phyloP scores from a whole-genome alignment of 2,329 filamentous ascomycete genomes.

The Cyanodermella asteris region DNA sequence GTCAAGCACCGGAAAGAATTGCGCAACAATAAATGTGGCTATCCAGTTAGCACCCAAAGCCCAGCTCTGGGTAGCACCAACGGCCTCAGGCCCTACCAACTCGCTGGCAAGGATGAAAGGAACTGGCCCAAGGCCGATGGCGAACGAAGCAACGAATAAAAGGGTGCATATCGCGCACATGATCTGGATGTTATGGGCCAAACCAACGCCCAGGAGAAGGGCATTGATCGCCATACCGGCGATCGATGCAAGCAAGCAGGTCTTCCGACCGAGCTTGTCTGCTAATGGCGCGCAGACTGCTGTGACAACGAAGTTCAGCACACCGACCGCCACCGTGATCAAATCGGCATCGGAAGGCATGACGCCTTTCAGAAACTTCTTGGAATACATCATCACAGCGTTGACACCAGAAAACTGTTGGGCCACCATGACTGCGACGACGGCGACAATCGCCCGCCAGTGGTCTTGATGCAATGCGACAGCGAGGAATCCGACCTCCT shows the following conservation, averaged over 20 bases:
- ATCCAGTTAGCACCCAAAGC: slow-evolving; percentile 71
- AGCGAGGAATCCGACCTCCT: slow-evolving; percentile 36
- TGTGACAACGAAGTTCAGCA: slow-evolving; percentile 69
- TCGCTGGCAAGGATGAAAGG: slow-evolving; percentile 89
- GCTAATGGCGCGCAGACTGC: slow-evolving; percentile 61
- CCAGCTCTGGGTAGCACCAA: slow-evolving; percentile 79
- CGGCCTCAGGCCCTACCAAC: slow-evolving; percentile 72
- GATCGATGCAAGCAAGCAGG: slow-evolving; percentile 63
- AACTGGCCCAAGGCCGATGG: slow-evolving; percentile 74
- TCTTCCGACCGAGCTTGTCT: slow-evolving; percentile 72
- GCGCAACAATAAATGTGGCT: slow-evolving; percentile 76
- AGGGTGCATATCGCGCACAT: slow-evolving; percentile 66
- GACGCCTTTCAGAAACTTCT: slow-evolving; percentile 62
- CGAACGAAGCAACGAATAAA: slow-evolving; percentile 74
- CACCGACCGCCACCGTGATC: slow-evolving; percentile 70
- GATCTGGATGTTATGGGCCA: slow-evolving; percentile 47
- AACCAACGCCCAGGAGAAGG: slow-evolving; percentile 57
- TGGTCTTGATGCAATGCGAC: slow-evolving; percentile 47
- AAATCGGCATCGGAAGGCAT: slow-evolving; percentile 62
- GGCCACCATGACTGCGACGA: slow-evolving; percentile 74
- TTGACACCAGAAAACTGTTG: slow-evolving; percentile 92
- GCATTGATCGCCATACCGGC: slow-evolving; percentile 65
- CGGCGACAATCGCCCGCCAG: slow-evolving; percentile 55
- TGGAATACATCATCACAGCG: slow-evolving; percentile 96
- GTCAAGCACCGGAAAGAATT: slow-evolving; percentile 84